A percentile compares a stretch with the other conserved stretches of the same genome.
These are phyloP conservation scores for Rosa rugosa DNA, from an alignment of 306 rosid genomes.

Conservation along the genomic window DNA sequence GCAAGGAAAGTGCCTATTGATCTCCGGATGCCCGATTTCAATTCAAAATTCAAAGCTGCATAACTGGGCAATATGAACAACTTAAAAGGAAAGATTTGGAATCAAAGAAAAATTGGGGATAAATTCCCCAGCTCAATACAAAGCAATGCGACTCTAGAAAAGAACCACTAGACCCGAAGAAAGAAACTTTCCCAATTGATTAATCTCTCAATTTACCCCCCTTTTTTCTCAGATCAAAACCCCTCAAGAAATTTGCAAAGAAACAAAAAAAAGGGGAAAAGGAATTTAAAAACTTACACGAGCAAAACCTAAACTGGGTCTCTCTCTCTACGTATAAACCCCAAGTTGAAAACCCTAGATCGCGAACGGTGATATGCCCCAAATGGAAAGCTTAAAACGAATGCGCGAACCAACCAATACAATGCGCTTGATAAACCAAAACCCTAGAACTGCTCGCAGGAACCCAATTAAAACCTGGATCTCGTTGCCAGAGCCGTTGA, in stretches of 20 bases:
- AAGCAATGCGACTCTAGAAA: slow-evolving; percentile 14
- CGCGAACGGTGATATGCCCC: slow-evolving; percentile 32
- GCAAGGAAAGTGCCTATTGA: not conserved
- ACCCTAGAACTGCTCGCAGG: slow-evolving; percentile 31
- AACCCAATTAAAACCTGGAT: slow-evolving; percentile 68
- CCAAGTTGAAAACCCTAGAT: slow-evolving; percentile 50
- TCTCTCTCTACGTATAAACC: slow-evolving; percentile 41
- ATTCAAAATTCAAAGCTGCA: not conserved
- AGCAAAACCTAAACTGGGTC: slow-evolving; percentile 17
- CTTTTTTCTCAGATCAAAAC: slow-evolving; percentile 13
- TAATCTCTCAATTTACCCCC: slow-evolving; percentile 19
- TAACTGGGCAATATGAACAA: slow-evolving; percentile 3
- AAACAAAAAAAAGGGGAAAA: slow-evolving; percentile 2
- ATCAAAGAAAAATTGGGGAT: not conserved
- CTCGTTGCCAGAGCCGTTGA: slow-evolving; percentile 38
- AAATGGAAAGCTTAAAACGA: slow-evolving; percentile 28
- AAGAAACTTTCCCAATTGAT: not conserved
- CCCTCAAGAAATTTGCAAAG: slow-evolving; percentile 17
- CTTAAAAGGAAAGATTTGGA: not conserved
- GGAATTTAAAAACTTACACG: slow-evolving; percentile 22
- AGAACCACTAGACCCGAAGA: slow-evolving; percentile 13
- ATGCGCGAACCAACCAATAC: slow-evolving; percentile 24
- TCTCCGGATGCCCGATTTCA: slow-evolving; percentile 20
- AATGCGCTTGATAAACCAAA: slow-evolving; percentile 24
- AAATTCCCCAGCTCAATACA: slow-evolving; percentile 18